Conservation (phyloP, 2,329 filamentous ascomycete genomes). For the Aspergillus jensenii region DNA sequence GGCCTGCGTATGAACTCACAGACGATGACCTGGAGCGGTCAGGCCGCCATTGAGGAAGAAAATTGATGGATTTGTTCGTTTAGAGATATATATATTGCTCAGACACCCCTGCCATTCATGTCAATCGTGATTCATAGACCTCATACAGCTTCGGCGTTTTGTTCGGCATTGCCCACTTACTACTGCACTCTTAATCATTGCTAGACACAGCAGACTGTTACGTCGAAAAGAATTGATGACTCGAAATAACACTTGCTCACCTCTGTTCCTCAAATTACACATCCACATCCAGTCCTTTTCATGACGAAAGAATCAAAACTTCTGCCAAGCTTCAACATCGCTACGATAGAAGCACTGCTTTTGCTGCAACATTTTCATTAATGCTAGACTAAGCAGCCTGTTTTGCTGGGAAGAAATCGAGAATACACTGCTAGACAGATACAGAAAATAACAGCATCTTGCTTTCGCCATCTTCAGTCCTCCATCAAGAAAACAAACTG, state of each 20-base stretch:
- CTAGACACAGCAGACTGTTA: not conserved
- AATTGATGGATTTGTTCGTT: not conserved
- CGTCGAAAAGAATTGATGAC: not conserved
- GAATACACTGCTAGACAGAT: conserved; percentile 28
- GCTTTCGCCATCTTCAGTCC: conserved; percentile 2
- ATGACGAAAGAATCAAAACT: not conserved
- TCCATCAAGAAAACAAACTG: conserved; percentile 7
- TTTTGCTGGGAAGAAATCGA: conserved; percentile 12
- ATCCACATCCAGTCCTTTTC: not conserved
- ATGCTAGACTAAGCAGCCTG: conserved; percentile 13
- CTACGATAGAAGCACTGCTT: not conserved
- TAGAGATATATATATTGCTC: not conserved
- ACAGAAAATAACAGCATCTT: conserved; percentile 19
- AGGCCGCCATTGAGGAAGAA: conserved; percentile 56
- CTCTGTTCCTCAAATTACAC: not conserved
- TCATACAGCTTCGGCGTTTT: not conserved
- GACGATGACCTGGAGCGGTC: conserved; percentile 77
- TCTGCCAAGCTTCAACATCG: not conserved
- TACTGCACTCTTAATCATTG: not conserved
- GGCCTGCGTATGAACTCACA: conserved; percentile 73
- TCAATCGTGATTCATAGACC: conserved; percentile 1
- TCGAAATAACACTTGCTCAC: not conserved
- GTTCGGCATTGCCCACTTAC: not conserved
- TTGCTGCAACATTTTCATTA: conserved; percentile 3
- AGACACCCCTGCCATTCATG: not conserved